Evolutionary conservation across 768 basidiomycete species (phyloP), one percentile per base, ranked within the genome.

Genomic region (Mycena leptocephala): DNA sequence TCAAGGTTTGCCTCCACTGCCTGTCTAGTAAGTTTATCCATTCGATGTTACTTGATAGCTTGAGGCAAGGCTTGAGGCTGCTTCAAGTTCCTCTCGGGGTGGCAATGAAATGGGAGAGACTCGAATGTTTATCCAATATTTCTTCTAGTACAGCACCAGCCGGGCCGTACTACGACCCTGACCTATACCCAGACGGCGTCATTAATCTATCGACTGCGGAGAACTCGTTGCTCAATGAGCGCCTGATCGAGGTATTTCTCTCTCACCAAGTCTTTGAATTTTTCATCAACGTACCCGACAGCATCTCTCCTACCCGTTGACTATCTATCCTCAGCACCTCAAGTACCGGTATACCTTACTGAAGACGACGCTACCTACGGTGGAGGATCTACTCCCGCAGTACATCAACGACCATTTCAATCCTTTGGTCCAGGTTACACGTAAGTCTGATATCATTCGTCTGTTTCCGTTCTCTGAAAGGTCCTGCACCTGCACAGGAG

Each of bases 151-250:
- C 63, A 24, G 59, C 76, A 0, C 76, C 76, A 2, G 18, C 43
- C 0, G 68, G 74, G 0, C 74, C 77, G 14, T 78, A 75, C 43
- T 75, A 75, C 32, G 77, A 78, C 61, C 74, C 70, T 2, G 74
- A 78, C 24, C 26, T 78, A 39, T 78, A 78, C 26, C 70, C 74
- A 1, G 70, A 78, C 3, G 74, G 77, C 18, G 46, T 41, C 20
- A 78, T 78, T 48, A 78, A 78, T 59, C 74, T 78, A 26, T 78
- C 77, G 10, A 78, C 74, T 41, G 77, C 77, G 24, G 77, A 78
- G 24, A 78, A 78, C 48, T 75, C 74, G n/a, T 67, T 78, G 0
- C 48, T 78, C 24, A 78, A 74, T 43, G 74, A 75, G 20, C 77
- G 77, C 22, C 59, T 78, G 18, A 68, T 78, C 48, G 77, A 75